These are phyloP conservation scores for Lentithecium fluviatile DNA, from an alignment of 495 filamentous ascomycete species.

Conservation along the genomic window DNA sequence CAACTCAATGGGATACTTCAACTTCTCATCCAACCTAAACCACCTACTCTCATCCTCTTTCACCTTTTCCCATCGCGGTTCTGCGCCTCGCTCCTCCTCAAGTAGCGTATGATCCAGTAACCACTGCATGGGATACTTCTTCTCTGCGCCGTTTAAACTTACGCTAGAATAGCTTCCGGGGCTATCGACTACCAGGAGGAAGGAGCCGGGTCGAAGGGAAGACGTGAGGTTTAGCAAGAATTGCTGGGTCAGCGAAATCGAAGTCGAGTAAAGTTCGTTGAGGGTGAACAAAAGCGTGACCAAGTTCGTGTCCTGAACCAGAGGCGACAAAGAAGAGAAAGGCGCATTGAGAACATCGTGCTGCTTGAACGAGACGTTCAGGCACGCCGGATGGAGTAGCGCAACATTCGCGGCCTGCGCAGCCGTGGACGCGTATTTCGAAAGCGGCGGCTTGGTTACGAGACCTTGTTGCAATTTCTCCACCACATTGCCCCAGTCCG, in stretches of 20 bases:
- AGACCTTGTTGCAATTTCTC: slow-evolving; percentile 51
- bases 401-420: slow-evolving; percentile 48
- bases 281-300: slow-evolving; percentile 90
- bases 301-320: slow-evolving; percentile 52
- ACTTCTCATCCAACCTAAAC: slow-evolving; percentile 68
- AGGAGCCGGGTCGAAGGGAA: slow-evolving; percentile 53
- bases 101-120: slow-evolving; percentile 81
- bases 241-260: slow-evolving; percentile 67
- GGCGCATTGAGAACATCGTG: slow-evolving; percentile 61
- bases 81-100: slow-evolving; percentile 18
- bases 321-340: slow-evolving; percentile 43
- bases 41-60: slow-evolving; percentile 72
- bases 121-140: slow-evolving; percentile 90
- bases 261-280: slow-evolving; percentile 88
- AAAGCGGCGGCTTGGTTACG: slow-evolving; percentile 50
- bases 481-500: slow-evolving; percentile 67
- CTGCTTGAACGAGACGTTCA: slow-evolving; percentile 51
- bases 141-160: slow-evolving; percentile 56
- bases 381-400: slow-evolving; percentile 40
- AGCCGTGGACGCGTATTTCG: slow-evolving; percentile 57
- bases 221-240: slow-evolving; percentile 68
- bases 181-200: slow-evolving; percentile 87
- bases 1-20: slow-evolving; percentile 78
- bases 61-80: slow-evolving; percentile 63
- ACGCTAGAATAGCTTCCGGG: slow-evolving; percentile 88